Evolutionary conservation across 2,329 filamentous ascomycete species (phyloP), one percentile per base, ranked within the genome.

Genomic region (Aotearoamyces nothofagi): DNA sequence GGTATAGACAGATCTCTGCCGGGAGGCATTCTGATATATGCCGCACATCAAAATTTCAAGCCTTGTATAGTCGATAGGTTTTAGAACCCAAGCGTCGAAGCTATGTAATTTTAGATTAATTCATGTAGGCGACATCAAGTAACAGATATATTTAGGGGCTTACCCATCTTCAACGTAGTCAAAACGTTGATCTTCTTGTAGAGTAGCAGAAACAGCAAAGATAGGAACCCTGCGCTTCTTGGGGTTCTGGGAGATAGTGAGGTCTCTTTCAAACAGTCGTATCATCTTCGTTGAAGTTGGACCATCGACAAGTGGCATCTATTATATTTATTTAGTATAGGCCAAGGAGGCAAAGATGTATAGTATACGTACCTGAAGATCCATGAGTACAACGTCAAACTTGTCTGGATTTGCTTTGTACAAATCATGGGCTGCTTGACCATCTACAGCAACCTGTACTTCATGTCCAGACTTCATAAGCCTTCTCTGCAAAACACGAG

Each of bases 71-170:
- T 87, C 74, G 24, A 92, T 79, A 0, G 83, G 83, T 45, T 92
- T 92, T 33, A 92, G 57, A 15, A 93, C 84, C 83, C 83, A 92
- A 14, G 78, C 84, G 40, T 92, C 83, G 40, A 92, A 92, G 0
- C 84, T n/a, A n/a, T n/a, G n/a, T n/a, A n/a, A n/a, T n/a, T n/a
- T n/a, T n/a, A n/a, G n/a, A n/a, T n/a, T n/a, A n/a, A n/a, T n/a
- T n/a, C n/a, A n/a, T n/a, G n/a, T n/a, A n/a, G n/a, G n/a, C n/a
- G n/a, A n/a, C n/a, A n/a, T n/a, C n/a, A n/a, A n/a, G n/a, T n/a
- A n/a, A n/a, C n/a, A n/a, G n/a, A n/a, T n/a, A n/a, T n/a, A n/a
- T n/a, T n/a, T n/a, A n/a, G n/a, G n/a, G n/a, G n/a, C n/a, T n/a
- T n/a, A n/a, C n/a, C n/a, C n/a, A n/a, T n/a, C n/a, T 26, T 42